Percentiles rank a stretch among this genome's conserved stretches.
These are phyloP conservation scores for Trypanosomatidae sp. DNA, from an alignment of 208 protist genomes.

Conservation along the genomic window DNA sequence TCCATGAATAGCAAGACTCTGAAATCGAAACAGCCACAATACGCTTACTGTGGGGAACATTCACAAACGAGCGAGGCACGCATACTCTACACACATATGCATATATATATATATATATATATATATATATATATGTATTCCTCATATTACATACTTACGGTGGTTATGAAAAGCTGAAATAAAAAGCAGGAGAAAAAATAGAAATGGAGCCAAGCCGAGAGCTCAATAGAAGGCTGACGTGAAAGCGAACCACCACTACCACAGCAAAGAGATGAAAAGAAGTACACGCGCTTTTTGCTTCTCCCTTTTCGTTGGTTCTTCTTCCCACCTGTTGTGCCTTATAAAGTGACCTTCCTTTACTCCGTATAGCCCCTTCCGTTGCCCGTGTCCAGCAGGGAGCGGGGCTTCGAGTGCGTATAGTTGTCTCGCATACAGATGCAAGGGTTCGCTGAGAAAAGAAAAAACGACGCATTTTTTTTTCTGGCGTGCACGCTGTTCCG, in stretches of 20 bases:
- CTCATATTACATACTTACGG: neutral
- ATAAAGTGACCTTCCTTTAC: neutral
- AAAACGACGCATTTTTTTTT: neutral
- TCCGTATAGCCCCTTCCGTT: neutral
- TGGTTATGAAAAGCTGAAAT: too few species aligned
- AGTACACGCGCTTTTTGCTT: neutral
- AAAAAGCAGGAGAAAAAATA: too few species aligned
- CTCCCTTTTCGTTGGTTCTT: neutral
- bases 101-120: neutral
- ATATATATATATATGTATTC: too few species aligned
- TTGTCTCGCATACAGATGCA: neutral
- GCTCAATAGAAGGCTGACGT: too few species aligned
- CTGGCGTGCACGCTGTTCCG: neutral
- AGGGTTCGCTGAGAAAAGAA: neutral
- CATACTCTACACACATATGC: neutral
- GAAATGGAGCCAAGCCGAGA: too few species aligned
- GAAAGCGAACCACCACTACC: too few species aligned
- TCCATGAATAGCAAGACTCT: neutral
- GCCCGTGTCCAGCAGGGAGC: neutral
- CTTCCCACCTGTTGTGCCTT: neutral
- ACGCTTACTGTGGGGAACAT: neutral
- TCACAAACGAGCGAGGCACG: neutral
- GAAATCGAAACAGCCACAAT: neutral
- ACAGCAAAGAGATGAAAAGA: too few species aligned
- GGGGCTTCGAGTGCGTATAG: neutral